Evolutionary conservation across 2,329 filamentous ascomycete genomes (phyloP), one percentile per base, ranked within the genome.

Genomic region (Akanthomyces dipterigenus): DNA sequence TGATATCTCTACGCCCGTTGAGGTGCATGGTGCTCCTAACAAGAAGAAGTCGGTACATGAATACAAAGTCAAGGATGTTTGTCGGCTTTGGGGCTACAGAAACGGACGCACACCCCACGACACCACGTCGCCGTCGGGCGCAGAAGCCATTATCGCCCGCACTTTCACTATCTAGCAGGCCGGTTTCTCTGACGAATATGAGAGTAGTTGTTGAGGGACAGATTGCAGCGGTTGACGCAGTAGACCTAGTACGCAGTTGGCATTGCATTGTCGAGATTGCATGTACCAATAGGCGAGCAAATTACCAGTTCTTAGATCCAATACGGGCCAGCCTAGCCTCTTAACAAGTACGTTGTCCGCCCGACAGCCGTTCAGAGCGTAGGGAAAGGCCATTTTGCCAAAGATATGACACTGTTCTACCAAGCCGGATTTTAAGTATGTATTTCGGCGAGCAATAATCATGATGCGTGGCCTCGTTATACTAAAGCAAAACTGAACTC

Each of bases 31-130:
- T 1, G 71, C 65, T 62, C 66, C 62, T 53, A 66, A 46, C 26
- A 65, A 51, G 55, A 70, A 62, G 62, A 70, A 26, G 66, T 68
- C 4, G 65, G 73, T 64, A 66, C 70, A 31, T 24, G 63, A 69
- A 34, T 76, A 84, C 46, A 81, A 76, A 67, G 84, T 87, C 6
- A 85, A 81, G 71, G 81, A 88, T 58, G 72, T 88, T 50, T 86
- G 84, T 67, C 77, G 85, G 50, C 70, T 88, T 31, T 87, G 85
- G 85, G 75, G 79, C 64, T 88, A 88, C 67, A 75, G 84, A 55
- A 87, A 88, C 67, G 85, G 85, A 2, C 74, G 70, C 62, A 81
- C 77, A 45, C 84, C 85, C 1, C 67, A 75, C 5, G 78, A 81
- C 45, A 66, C 68, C 31, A 75, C 76, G 16, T 72, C 73, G 0